Base-by-base conservation (phyloP, 2,329 filamentous ascomycete genomes). In the Thermoascus crustaceus region DNA sequence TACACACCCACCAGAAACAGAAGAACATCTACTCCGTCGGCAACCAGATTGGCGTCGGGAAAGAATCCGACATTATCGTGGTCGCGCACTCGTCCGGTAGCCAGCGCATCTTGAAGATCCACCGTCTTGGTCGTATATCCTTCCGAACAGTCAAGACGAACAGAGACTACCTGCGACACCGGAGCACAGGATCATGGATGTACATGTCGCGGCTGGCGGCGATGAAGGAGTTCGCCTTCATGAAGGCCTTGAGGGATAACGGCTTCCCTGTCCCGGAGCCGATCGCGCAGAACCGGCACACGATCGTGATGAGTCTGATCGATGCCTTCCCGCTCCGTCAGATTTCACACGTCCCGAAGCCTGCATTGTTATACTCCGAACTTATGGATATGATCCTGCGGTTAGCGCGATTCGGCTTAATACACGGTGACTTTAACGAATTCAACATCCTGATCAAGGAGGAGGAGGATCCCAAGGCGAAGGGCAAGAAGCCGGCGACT, bases 391-490 rank as follows among this genome's bases (percentile, higher is more conserved):
- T 95, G 49, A 86, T 98, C 37, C 68, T 98, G 27, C 76, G 80
- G 18, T 71, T 98, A 25, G 89, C 91, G 4, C 78, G 78, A 42
- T 79, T 88, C 48, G 91, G 91, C 5, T 68, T 98, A 31, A 98
- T 98, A 42, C 91, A 98, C 57, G 91, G 91, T 43, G 91, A 98
- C 58, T 98, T 93, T 68, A 98, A 98, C 67, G 93, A 98, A 61
- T 98, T 98, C 72, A 98, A 98, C 60, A 89, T 98, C 45, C 69
- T 98, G 21, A 80, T 98, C 57, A 86, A 91, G 55, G 89, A 96
- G 58, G 76, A 70, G 31, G 55, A 55, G 21, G 52, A 55, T 18
- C 45, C 49, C 0, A 40, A 54, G 7, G 50, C 51, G 10, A 62
- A 62, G 37, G 57, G 55, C 7, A 69, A 49, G 55, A 58, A 2